Percentiles rank a stretch among this genome's conserved stretches.
Evolutionary conservation across 177 flowering plant species (phyloP).

Genomic region (Vitis hybrid): DNA sequence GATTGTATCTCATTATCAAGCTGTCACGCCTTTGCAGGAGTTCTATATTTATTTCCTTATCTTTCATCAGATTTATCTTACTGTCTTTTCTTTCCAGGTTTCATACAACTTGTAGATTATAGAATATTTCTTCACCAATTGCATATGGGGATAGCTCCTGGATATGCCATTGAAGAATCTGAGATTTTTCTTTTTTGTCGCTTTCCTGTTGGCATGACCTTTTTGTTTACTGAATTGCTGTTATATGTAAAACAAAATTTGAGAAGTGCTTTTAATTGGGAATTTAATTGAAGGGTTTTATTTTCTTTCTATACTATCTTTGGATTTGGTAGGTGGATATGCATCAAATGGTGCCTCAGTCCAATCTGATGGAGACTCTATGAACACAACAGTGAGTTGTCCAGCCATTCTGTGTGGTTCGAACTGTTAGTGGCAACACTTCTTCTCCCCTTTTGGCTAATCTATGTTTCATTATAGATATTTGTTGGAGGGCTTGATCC

Average conservation of each 20-base stretch:
- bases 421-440: neutral
- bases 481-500: conserved; percentile 98
- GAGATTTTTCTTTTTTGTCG: no score
- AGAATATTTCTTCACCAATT: no score
- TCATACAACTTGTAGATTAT: no score
- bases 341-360: conserved; percentile 33
- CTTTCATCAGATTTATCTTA: no score
- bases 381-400: conserved; percentile 46
- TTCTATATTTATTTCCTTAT: no score
- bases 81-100: no score
- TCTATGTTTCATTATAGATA: conserved; percentile 49
- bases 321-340: conserved; percentile 34
- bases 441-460: conserved; percentile 14
- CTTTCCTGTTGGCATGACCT: no score
- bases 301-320: neutral
- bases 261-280: neutral
- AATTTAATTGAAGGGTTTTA: conserved; percentile 1
- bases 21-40: no score
- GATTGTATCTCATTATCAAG: no score
- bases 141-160: no score
- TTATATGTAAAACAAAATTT: neutral
- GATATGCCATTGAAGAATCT: no score
- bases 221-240: neutral
- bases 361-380: conserved; percentile 46
- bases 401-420: conserved; percentile 1